phyloP scores from a whole-genome alignment of 1,139 yeast species.

The Lodderomyces oxycetoniae region DNA sequence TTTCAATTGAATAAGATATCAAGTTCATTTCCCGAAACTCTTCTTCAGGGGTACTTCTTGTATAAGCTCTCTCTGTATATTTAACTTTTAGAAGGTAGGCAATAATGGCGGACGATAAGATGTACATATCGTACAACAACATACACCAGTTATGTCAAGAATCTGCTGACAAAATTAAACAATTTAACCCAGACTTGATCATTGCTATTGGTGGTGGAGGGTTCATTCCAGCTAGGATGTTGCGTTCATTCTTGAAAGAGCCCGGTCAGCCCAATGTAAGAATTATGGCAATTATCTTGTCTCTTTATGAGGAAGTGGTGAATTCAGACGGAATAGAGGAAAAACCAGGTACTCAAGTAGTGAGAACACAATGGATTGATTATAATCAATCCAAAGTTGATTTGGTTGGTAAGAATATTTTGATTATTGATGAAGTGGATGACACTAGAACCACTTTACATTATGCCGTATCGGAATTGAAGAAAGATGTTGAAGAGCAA shows the following conservation, averaged over 20 bases:
- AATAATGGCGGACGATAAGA: constrained; percentile 45
- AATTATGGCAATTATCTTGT: constrained; percentile 89
- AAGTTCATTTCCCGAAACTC: too few species aligned
- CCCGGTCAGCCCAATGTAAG: constrained; percentile 86
- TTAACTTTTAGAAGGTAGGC: neutral
- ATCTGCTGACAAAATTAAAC: constrained; percentile 66
- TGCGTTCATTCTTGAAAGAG: constrained; percentile 82
- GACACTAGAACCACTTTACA: constrained; percentile 94
- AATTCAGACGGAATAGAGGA: constrained; percentile 47
- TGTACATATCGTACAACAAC: constrained; percentile 86
- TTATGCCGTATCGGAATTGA: constrained; percentile 82
- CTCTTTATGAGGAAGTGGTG: constrained; percentile 79
- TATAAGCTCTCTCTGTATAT: too few species aligned
- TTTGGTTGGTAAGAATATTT: constrained; percentile 72
- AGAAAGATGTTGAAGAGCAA: constrained; percentile 69
- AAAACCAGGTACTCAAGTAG: constrained; percentile 74
- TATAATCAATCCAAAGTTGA: constrained; percentile 61
- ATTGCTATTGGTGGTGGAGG: constrained; percentile 96
- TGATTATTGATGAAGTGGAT: constrained; percentile 92
- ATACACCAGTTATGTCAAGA: constrained; percentile 91
- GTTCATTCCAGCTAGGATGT: constrained; percentile 91
- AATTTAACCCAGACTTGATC: constrained; percentile 76
- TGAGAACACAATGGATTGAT: constrained; percentile 95
- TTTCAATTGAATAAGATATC: too few species aligned
- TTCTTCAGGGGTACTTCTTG: too few species aligned